Evolutionary conservation across 1,284 basidiomycete species (phyloP), one percentile per base, ranked within the genome.

Genomic region (Boletus austroedulis): DNA sequence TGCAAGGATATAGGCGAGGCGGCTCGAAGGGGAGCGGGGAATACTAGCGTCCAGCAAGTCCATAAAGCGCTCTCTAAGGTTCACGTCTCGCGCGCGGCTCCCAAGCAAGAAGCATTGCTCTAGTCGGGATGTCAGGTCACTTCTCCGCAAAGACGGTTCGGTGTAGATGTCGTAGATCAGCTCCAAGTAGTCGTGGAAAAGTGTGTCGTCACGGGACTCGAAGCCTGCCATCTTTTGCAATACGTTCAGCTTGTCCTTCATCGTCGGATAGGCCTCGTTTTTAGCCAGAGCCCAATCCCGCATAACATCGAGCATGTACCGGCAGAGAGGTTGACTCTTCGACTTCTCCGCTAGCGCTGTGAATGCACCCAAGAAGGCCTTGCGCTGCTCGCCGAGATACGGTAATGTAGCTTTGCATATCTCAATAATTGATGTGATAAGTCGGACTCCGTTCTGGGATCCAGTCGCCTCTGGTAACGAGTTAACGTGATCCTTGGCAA

Each of bases 91-190:
- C 21, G 91, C 89, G 32, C 94, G 86, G 70, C 93, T 96, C 6
- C 97, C 97, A 29, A 98, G 80, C 40, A 99, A 79, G 80, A 99
- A 99, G 0, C 95, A 89, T 31, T 91, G 88, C 70, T 99, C 98
- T 23, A 99, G 82, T 17, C 94, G 87, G 51, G 93, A 90, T 0
- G 97, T 99, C 59, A 99, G 80, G 66, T 99, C 97, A 59, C 94
- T 97, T 51, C 95, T 86, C 23, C 92, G 87, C 40, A 99, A 80
- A 6, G 80, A 77, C 4, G 94, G 88, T 47, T 95, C 90, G 11
- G 90, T 92, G 77, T 98, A 99, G 67, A 99, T 95, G 64, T 95
- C 92, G 69, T 93, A 91, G 62, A 99, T 92, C 57, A 99, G 81
- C 62, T 94, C 89, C 59, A 99, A 80, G 71, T 95, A 99, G 51